Evolutionary conservation across 1,284 basidiomycete genomes (phyloP), one percentile per base, ranked within the genome.

Genomic region (Termitomyces sp.): DNA sequence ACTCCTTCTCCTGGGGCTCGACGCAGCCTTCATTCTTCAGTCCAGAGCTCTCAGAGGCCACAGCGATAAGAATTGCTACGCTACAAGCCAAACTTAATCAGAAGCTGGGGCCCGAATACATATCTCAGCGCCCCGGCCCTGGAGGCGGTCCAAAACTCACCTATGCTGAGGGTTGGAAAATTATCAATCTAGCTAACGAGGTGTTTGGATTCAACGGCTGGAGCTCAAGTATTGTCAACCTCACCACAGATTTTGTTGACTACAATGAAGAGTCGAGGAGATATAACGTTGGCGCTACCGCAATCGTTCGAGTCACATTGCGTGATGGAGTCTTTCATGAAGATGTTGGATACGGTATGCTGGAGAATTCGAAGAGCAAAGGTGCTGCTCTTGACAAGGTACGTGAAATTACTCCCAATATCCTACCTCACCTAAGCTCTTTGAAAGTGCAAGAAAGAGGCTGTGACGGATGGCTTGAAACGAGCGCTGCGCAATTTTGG

Each of bases 181-280:
- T 93, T 33, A 94, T 98, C 69, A 94, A 93, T 64, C 79, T 99
- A 24, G 96, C 96, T 1, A 99, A 99, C 69, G 95, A 99, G 64
- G 91, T 99, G 36, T 99, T 99, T 73, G 96, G 96, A 1, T 98
- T 94, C 76, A 95, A 98, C 61, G 97, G 97, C 9, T 99, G 96
- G 96, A 93, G 88, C 51, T 92, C 94, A 2, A 90, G 76, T 53
- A 80, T 98, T 48, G 82, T 91, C 53, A 88, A 73, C 49, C 72
- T 98, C 41, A 85, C 85, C 15, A 90, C 89, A 1, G 87, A 89
- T 65, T 89, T 82, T 60, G 67, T 84, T 56, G 93, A 96, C 65
- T 81, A 73, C 59, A 83, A 77, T 58, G 83, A 87, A 58, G 84
- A 92, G 57, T 78, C 82, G 9, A 76, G 73, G 54, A 74, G 86